Percentiles rank a stretch among this genome's conserved stretches.
Conservation (phyloP, 1,284 basidiomycete species). For the Heterobasidion irregulare region DNA sequence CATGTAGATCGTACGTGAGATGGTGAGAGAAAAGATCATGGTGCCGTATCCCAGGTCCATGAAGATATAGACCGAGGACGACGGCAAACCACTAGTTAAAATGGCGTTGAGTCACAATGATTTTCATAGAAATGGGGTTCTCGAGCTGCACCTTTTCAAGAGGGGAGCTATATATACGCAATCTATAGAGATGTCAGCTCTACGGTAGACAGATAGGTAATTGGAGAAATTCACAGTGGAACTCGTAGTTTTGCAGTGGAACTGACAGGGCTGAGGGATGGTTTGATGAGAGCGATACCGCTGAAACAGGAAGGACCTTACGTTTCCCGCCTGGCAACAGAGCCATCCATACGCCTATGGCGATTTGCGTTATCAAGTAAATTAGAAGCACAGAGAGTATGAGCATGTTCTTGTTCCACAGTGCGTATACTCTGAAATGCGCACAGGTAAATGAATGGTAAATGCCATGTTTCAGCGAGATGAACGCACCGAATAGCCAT, state of each 20-base stretch:
- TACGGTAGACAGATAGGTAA: not conserved
- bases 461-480: no score
- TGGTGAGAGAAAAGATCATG: not conserved
- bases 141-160: not conserved
- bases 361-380: not conserved
- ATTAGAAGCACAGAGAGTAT: not conserved
- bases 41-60: not conserved
- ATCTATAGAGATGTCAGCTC: not conserved
- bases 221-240: not conserved
- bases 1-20: not conserved
- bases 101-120: no score
- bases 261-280: not conserved
- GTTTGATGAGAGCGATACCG: no score
- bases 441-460: not conserved
- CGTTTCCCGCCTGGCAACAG: not conserved
- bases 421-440: not conserved
- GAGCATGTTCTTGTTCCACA: not conserved
- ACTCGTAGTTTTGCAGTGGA: not conserved
- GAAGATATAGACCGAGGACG: not conserved
- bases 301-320: not conserved
- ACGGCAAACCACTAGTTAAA: no score
- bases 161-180: not conserved
- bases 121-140: no score
- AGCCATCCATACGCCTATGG: not conserved
- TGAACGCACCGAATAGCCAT: not conserved